These are phyloP conservation scores for Basipetospora chlamydospora DNA, from an alignment of 2,329 filamentous ascomycete species.

Conservation along the genomic window DNA sequence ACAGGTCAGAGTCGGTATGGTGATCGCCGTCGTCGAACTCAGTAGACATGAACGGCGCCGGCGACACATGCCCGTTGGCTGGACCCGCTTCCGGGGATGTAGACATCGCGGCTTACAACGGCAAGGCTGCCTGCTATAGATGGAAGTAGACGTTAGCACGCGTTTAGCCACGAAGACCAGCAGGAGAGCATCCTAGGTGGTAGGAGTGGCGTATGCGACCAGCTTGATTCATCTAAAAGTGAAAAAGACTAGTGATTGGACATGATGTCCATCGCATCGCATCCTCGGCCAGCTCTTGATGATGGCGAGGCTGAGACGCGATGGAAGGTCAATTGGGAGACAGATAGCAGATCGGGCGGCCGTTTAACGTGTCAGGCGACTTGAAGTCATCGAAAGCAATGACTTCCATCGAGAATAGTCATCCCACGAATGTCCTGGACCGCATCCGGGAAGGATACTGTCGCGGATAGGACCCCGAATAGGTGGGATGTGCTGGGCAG, in stretches of 20 bases:
- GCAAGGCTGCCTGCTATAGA: constrained; percentile 37
- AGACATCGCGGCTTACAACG: constrained; percentile 41
- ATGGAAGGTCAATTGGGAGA: constrained; percentile 28
- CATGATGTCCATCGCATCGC: constrained; percentile 26
- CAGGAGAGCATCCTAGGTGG: neutral
- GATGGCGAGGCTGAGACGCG: constrained; percentile 32
- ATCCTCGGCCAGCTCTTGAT: constrained; percentile 26
- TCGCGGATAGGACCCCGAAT: no score
- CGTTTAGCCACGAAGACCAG: constrained; percentile 4
- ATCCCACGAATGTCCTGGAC: neutral
- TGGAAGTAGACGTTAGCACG: constrained; percentile 9
- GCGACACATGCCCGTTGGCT: constrained; percentile 51
- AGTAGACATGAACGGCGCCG: constrained; percentile 12
- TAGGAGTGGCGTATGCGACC: neutral
- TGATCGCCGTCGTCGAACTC: constrained; percentile 13
- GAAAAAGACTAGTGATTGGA: constrained; percentile 13
- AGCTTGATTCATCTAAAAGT: constrained; percentile 4
- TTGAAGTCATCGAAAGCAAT: constrained; percentile 3
- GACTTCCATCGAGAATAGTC: constrained; percentile 1
- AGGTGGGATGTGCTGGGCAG: neutral
- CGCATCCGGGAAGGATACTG: neutral
- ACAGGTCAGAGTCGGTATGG: constrained; percentile 61
- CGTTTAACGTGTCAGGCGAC: neutral
- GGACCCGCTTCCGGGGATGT: constrained; percentile 45
- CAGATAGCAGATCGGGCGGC: neutral